These are phyloP conservation scores for Tolypocladium ophioglossoides DNA, from an alignment of 2,329 filamentous ascomycete genomes.

Conservation along the genomic window DNA sequence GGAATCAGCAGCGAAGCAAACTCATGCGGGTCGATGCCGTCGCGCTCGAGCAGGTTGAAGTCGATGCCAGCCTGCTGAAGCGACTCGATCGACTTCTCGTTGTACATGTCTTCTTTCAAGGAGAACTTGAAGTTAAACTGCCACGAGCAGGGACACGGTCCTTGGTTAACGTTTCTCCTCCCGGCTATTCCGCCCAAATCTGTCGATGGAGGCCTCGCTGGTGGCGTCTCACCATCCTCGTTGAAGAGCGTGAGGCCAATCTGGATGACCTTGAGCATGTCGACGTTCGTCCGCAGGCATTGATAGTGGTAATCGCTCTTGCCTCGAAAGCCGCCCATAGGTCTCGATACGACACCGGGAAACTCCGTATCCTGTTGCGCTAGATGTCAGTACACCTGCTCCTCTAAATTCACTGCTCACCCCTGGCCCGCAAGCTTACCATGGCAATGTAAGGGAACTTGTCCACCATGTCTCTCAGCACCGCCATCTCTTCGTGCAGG, in stretches of 20 bases:
- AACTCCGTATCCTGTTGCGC: constrained; percentile 80
- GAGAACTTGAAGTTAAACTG: constrained; percentile 99
- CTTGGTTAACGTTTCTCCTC: constrained; percentile 29
- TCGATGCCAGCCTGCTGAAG: constrained; percentile 88
- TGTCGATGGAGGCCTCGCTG: constrained; percentile 48
- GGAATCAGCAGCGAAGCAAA: constrained; percentile 87
- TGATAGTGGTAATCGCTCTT: constrained; percentile 99
- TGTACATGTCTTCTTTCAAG: constrained; percentile 93
- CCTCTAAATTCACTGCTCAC: neutral
- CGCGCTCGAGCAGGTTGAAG: constrained; percentile 70
- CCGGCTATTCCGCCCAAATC: constrained; percentile 27
- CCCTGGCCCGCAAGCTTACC: constrained; percentile 44
- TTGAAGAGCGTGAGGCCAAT: constrained; percentile 92
- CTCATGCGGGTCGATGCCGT: constrained; percentile 81
- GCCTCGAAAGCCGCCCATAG: constrained; percentile 87
- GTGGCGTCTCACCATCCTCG: constrained; percentile 77
- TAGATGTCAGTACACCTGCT: neutral
- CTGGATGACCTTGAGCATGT: constrained; percentile 95
- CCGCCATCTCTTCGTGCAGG: constrained; percentile 79
- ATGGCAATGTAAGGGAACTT: constrained; percentile 95
- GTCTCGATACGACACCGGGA: constrained; percentile 90
- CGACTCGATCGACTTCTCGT: constrained; percentile 86
- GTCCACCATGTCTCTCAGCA: constrained; percentile 72
- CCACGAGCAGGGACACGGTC: constrained; percentile 78
- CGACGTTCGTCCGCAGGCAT: constrained; percentile 92